phyloP scores from a whole-genome alignment of 306 rosid species.

The Cicer pinnatifidum region DNA sequence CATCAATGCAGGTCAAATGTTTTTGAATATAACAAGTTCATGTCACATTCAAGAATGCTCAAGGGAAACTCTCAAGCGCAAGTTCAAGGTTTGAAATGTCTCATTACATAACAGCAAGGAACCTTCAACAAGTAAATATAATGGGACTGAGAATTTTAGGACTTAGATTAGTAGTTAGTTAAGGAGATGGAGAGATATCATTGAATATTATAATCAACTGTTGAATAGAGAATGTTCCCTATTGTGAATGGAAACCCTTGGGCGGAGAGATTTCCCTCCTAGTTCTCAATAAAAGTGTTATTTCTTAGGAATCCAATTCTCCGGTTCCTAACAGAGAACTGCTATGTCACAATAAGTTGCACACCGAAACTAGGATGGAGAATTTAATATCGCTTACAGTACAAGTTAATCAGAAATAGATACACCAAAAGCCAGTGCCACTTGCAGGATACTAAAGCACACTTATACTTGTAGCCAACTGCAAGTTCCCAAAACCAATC shows the following conservation, averaged over 20 bases:
- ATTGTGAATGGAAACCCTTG: too few species aligned
- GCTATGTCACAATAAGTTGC: conserved; percentile 8
- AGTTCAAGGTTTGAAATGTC: conserved; percentile 3
- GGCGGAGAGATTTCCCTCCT: too few species aligned
- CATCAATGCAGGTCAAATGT: conserved; percentile 37
- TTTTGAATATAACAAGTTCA: conserved; percentile 13
- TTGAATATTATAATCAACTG: too few species aligned
- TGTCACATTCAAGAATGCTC: conserved; percentile 21
- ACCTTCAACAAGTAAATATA: conserved; percentile 29
- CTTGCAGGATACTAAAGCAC: not conserved
- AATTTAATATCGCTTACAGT: conserved; percentile 15
- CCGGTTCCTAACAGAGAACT: not conserved
- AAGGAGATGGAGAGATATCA: too few species aligned
- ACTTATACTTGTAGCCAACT: too few species aligned
- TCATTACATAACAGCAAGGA: conserved; percentile 25
- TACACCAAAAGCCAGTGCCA: conserved; percentile 29
- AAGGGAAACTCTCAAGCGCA: not conserved
- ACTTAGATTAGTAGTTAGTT: too few species aligned
- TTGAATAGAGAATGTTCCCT: too few species aligned
- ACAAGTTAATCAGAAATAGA: conserved; percentile 33
- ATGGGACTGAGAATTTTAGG: not conserved
- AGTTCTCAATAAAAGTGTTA: too few species aligned
- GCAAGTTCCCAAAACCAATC: too few species aligned
- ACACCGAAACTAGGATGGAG: conserved; percentile 8
- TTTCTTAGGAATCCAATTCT: too few species aligned